phyloP scores from a whole-genome alignment of 139 green algal species.

The Chara braunii region DNA sequence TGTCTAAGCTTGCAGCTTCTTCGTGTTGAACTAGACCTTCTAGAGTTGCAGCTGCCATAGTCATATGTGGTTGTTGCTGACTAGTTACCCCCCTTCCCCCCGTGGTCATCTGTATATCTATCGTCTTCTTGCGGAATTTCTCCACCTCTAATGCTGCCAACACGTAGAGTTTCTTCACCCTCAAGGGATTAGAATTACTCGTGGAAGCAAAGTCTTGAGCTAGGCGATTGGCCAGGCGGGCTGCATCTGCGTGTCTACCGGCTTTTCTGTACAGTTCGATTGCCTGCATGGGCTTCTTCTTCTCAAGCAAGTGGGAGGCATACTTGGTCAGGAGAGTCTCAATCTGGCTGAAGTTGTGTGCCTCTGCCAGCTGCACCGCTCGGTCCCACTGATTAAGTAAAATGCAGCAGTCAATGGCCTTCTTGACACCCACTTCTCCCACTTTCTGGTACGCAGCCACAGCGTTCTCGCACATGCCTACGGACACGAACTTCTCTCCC shows the following conservation, averaged over 20 bases:
- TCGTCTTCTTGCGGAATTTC: slow-evolving; percentile 52
- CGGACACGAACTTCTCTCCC: slow-evolving; percentile 59
- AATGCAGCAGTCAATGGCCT: slow-evolving; percentile 68
- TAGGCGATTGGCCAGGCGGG: slow-evolving; percentile 53
- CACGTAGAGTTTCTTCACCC: slow-evolving; percentile 77
- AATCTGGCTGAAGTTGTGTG: slow-evolving; percentile 52
- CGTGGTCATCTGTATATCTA: slow-evolving; percentile 45
- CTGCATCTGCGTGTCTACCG: slow-evolving; percentile 59
- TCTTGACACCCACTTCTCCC: slow-evolving; percentile 43
- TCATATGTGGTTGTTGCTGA: neutral
- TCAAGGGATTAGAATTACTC: slow-evolving; percentile 50
- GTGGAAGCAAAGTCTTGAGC: slow-evolving; percentile 32
- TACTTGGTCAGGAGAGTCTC: slow-evolving; percentile 65
- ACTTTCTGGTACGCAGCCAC: slow-evolving; percentile 57
- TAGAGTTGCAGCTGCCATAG: slow-evolving; percentile 47
- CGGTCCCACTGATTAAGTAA: slow-evolving; percentile 77
- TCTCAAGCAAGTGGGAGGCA: slow-evolving; percentile 61
- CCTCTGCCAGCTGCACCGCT: slow-evolving; percentile 56
- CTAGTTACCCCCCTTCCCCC: too few species aligned
- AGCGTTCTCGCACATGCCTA: slow-evolving; percentile 64
- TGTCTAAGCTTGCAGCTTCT: slow-evolving; percentile 20
- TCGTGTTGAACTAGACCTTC: slow-evolving; percentile 69
- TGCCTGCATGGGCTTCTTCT: slow-evolving; percentile 45
- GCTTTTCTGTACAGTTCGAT: slow-evolving; percentile 45
- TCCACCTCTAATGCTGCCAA: slow-evolving; percentile 65